Percentiles rank a stretch among this genome's conserved stretches.
Evolutionary conservation across 148 eudicot species (phyloP).

Genomic region (Polygonum maritimum): DNA sequence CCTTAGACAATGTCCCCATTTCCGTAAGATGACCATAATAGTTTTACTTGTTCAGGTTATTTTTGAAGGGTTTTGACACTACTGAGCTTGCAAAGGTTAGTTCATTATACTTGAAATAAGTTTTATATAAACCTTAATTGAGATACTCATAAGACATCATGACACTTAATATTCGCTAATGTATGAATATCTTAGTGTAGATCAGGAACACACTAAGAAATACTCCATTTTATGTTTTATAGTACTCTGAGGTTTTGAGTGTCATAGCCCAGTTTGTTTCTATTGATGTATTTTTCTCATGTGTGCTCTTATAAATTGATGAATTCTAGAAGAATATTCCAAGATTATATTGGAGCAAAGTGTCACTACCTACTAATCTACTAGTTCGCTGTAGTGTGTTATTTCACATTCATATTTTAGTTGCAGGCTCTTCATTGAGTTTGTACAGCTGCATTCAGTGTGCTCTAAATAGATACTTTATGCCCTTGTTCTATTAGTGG

Average conservation of each 20-base stretch:
- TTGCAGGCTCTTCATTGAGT: background rate
- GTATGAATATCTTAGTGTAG: background rate
- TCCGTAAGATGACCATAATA: background rate
- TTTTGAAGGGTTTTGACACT: background rate
- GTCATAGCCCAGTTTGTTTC: background rate
- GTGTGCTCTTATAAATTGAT: background rate
- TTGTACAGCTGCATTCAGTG: slow-evolving; percentile 1
- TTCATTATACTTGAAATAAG: background rate
- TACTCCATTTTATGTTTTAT: background rate
- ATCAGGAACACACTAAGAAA: background rate
- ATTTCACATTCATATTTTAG: background rate
- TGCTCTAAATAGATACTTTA: background rate
- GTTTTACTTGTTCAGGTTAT: background rate
- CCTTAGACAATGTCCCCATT: background rate
- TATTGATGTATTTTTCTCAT: background rate
- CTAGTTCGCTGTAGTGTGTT: background rate
- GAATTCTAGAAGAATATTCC: background rate
- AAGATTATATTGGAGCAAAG: background rate
- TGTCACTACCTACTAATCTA: background rate
- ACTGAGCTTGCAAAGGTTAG: background rate
- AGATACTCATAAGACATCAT: background rate
- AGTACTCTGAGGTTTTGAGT: background rate
- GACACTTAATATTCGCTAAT: background rate
- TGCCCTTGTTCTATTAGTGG: background rate
- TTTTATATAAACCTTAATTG: background rate